Conservation (phyloP, 768 basidiomycete species). For the Termitomyces sp. region DNA sequence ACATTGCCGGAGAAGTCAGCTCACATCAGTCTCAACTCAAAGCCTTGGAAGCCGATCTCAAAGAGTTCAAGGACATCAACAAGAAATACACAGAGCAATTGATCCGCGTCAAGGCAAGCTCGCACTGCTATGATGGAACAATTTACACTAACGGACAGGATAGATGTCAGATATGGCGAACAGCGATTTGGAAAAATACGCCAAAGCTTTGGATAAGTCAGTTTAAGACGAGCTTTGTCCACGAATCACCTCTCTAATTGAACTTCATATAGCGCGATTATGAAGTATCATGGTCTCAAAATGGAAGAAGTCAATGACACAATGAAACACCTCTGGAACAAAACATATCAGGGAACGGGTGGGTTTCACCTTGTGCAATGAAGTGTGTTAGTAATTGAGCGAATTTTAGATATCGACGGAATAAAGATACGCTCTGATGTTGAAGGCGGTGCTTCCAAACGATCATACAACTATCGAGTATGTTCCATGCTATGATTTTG, state of each 20-base stretch:
- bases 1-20: constrained; percentile 79
- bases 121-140: not conserved
- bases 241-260: not conserved
- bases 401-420: constrained; percentile 88
- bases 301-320: constrained; percentile 99
- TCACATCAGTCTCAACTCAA: constrained; percentile 68
- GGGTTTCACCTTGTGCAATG: constrained; percentile 19
- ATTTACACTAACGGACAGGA: not conserved
- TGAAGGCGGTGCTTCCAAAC: constrained; percentile 85
- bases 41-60: constrained; percentile 65
- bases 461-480: constrained; percentile 97
- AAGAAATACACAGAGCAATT: constrained; percentile 88
- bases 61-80: constrained; percentile 85
- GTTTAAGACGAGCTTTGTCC: constrained; percentile 22
- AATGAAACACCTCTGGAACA: constrained; percentile 97
- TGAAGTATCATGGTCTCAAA: constrained; percentile 96
- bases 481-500: constrained; percentile 16
- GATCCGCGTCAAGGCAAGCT: constrained; percentile 85
- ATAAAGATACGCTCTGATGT: constrained; percentile 94
- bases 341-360: constrained; percentile 99
- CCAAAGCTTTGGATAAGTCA: constrained; percentile 94
- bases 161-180: constrained; percentile 99
- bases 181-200: constrained; percentile 95
- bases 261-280: constrained; percentile 74
- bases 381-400: constrained; percentile 1